Base-by-base conservation (phyloP, 345 rosid genomes). In the Eucalyptus curtisii region DNA sequence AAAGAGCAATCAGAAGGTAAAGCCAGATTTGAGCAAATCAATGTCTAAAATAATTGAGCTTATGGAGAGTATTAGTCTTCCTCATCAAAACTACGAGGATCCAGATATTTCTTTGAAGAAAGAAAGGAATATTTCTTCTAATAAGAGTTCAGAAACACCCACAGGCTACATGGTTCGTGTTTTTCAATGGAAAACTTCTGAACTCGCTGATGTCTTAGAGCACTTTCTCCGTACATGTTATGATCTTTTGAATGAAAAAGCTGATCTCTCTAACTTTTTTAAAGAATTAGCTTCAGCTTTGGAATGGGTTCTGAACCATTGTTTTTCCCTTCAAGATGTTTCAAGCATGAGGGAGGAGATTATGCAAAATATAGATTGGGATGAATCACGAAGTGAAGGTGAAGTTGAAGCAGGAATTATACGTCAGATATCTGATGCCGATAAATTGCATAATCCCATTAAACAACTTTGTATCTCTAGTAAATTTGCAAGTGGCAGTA, bases 291-390 rank as follows among this genome's bases (percentile, higher is more conserved):
- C 92, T 91, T 90, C 91, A 85, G 87, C 97, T 86, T 88, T 98
- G 91, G 98, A 95, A 87, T 98, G 99, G 99, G 94, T 94, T 85
- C 92, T 96, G 88, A 96, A 94, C 90, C 98, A 96, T 55, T 96
- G 99, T 87, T 96, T 96, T 90, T 96, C 99, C 87, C 93, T 96
- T 85, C 99, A 96, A 94, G 98, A 96, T 93, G 98, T 96, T 94
- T 93, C 99, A 87, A 95, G 96, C 96, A 97, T 95, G 97, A 95
- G 91, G 91, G 94, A 95, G 87, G 97, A 92, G 88, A 91, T 95
- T 45, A 93, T 92, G 92, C 96, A 94, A 92, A 93, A 93, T 76
- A 91, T 92, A 48, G 94, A 96, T 50, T 93, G 97, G 95, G 98
- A 95, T 90, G 99, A 94, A 85, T 85, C 95, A 20, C 89, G 86